phyloP scores from a whole-genome alignment of 169 alveolate genomes.

The Plasmodium reichenowi region DNA sequence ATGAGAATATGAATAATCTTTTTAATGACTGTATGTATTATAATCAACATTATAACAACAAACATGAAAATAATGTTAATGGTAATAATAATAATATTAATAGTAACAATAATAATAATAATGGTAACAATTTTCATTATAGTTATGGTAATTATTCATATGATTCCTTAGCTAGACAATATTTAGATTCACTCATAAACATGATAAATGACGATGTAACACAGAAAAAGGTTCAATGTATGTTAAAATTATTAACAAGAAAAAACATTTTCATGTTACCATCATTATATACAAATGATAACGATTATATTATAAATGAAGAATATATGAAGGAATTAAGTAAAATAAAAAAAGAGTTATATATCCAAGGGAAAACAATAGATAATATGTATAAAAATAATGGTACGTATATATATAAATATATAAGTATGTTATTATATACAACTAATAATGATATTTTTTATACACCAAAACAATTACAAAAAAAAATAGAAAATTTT shows the following conservation, averaged over 20 bases:
- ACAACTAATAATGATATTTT: slow-evolving; percentile 36
- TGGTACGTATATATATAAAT: slow-evolving; percentile 38
- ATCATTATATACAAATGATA: not conserved
- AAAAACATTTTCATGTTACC: slow-evolving; percentile 41
- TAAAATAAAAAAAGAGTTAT: slow-evolving; percentile 32
- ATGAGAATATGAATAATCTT: not conserved
- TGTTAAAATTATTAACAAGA: slow-evolving; percentile 20
- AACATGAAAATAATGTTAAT: not conserved
- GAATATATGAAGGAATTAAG: slow-evolving; percentile 24
- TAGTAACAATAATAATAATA: no score
- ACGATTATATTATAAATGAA: not conserved
- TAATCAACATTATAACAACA: not conserved
- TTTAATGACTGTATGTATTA: no score
- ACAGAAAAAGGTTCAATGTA: slow-evolving; percentile 29
- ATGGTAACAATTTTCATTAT: not conserved
- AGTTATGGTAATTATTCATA: no score
- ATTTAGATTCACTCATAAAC: slow-evolving; percentile 14
- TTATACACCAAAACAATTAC: slow-evolving; percentile 32
- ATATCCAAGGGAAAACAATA: slow-evolving; percentile 36
- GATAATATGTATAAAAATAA: slow-evolving; percentile 35
- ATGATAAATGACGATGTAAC: not conserved
- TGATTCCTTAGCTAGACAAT: slow-evolving; percentile 2
- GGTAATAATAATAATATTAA: no score
- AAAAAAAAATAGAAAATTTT: slow-evolving; percentile 41
- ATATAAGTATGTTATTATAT: slow-evolving; percentile 25